A percentile compares a stretch with the other conserved stretches of the same genome.
Evolutionary conservation across 305 asterid genomes (phyloP).

Genomic region (Fraxinus angustifolia): DNA sequence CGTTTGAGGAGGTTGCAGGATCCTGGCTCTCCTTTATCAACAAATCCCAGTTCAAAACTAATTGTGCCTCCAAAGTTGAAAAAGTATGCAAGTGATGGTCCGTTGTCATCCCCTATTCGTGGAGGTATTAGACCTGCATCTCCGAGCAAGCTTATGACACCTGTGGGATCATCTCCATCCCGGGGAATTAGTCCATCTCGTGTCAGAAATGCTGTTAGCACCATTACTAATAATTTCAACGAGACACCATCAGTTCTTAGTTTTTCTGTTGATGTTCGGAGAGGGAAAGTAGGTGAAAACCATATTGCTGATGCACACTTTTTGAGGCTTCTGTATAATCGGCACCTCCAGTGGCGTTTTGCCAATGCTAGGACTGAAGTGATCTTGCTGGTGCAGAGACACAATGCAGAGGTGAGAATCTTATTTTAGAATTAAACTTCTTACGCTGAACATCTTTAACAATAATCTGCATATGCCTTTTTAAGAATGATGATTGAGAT

Average conservation of each 20-base stretch:
- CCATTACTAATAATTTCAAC: conserved; percentile 45
- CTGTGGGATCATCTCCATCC: conserved; percentile 54
- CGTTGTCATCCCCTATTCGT: conserved; percentile 61
- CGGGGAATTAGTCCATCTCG: conserved; percentile 54
- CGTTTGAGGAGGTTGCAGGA: conserved; percentile 87
- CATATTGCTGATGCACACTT: conserved; percentile 73
- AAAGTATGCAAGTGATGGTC: conserved; percentile 45
- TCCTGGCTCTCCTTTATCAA: conserved; percentile 66
- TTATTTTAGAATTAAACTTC: background rate
- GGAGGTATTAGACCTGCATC: conserved; percentile 54
- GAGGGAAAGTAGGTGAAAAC: conserved; percentile 88
- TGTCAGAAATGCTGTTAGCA: conserved; percentile 60
- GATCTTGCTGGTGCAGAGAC: conserved; percentile 63
- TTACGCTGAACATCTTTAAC: background rate
- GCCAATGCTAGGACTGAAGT: conserved; percentile 80
- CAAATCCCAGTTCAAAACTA: conserved; percentile 53
- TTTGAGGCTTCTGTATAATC: conserved; percentile 82
- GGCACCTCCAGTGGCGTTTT: conserved; percentile 92
- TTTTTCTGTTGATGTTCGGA: conserved; percentile 66
- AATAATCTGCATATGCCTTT: background rate
- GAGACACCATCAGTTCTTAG: conserved; percentile 61
- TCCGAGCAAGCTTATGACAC: conserved; percentile 45
- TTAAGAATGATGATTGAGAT: conserved; percentile 3
- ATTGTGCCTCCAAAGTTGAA: conserved; percentile 45
- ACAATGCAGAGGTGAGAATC: conserved; percentile 63